Evolutionary conservation across 176 grass and related monocot genomes (phyloP).

Genomic region (Triticum monococcum): DNA sequence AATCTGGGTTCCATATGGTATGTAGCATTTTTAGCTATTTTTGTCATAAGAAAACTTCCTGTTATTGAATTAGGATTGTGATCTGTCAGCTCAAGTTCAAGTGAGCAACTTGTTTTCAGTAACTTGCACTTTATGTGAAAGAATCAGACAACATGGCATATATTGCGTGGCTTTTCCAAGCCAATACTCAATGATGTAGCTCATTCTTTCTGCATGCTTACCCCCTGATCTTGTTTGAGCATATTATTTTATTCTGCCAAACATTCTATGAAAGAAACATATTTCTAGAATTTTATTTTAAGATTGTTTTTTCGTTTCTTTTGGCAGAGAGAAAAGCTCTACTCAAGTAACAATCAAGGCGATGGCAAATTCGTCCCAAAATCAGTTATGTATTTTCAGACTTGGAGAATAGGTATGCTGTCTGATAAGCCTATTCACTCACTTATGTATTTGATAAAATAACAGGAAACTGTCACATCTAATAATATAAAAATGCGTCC

Average conservation of each 20-base stretch:
- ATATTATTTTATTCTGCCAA: background rate
- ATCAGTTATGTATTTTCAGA: slow-evolving; percentile 94
- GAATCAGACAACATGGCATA: background rate
- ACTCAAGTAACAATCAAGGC: slow-evolving; percentile 48
- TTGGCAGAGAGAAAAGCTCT: slow-evolving; percentile 82
- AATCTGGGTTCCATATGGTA: background rate
- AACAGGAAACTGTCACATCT: slow-evolving; percentile 3
- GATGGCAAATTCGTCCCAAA: slow-evolving; percentile 71
- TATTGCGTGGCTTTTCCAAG: background rate
- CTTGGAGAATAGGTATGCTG: slow-evolving; percentile 86
- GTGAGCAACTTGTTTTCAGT: slow-evolving; percentile 14
- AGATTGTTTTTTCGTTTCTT: slow-evolving; percentile 14
- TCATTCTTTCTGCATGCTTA: slow-evolving; percentile 2
- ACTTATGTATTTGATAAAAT: slow-evolving; percentile 19
- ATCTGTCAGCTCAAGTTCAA: background rate
- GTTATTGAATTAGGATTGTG: background rate
- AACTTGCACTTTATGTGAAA: slow-evolving; percentile 21
- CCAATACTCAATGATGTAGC: background rate
- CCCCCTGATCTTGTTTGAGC: background rate
- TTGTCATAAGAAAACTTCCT: background rate
- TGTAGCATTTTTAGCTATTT: background rate
- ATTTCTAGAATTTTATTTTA: slow-evolving; percentile 7
- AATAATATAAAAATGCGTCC: slow-evolving; percentile 42
- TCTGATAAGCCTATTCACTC: background rate
- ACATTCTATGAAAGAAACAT: background rate